phyloP scores from a whole-genome alignment of 306 rosid species.

The Luffa aegyptiaca region DNA sequence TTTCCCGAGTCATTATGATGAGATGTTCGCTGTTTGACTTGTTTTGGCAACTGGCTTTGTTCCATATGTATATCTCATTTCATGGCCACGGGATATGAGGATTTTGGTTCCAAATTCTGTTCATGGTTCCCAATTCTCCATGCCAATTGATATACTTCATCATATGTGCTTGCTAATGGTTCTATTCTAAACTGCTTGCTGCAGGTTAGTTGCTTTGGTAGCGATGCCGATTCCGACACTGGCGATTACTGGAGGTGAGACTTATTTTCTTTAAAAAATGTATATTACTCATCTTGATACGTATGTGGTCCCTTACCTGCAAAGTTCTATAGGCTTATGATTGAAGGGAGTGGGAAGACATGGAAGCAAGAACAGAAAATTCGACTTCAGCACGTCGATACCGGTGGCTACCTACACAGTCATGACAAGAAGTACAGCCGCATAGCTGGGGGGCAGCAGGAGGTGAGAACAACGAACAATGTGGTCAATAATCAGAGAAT shows the following conservation, averaged over 20 bases:
- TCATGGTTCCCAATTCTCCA: neutral
- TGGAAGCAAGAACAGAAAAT: constrained; percentile 95
- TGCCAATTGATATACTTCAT: neutral
- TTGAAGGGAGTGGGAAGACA: constrained; percentile 90
- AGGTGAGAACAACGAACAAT: constrained; percentile 49
- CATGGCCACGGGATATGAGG: neutral
- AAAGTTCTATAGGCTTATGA: constrained; percentile 36
- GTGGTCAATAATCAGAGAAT: too few relatives aligned
- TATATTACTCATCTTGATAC: neutral
- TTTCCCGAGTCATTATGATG: neutral
- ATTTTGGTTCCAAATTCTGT: neutral
- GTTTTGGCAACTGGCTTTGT: neutral
- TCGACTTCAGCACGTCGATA: constrained; percentile 92
- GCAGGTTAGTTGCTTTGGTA: constrained; percentile 94
- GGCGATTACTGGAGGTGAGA: constrained; percentile 91
- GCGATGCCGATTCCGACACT: constrained; percentile 66
- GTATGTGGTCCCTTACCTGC: constrained; percentile 17
- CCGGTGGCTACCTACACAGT: constrained; percentile 72
- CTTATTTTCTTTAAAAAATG: neutral
- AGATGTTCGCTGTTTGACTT: neutral
- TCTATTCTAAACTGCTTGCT: neutral
- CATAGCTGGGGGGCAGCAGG: constrained; percentile 98
- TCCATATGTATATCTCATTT: neutral
- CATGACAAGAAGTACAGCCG: constrained; percentile 94
- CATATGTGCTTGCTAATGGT: neutral